Conservation (phyloP, 2,329 filamentous ascomycete species). For the Sphaerulina populicola region DNA sequence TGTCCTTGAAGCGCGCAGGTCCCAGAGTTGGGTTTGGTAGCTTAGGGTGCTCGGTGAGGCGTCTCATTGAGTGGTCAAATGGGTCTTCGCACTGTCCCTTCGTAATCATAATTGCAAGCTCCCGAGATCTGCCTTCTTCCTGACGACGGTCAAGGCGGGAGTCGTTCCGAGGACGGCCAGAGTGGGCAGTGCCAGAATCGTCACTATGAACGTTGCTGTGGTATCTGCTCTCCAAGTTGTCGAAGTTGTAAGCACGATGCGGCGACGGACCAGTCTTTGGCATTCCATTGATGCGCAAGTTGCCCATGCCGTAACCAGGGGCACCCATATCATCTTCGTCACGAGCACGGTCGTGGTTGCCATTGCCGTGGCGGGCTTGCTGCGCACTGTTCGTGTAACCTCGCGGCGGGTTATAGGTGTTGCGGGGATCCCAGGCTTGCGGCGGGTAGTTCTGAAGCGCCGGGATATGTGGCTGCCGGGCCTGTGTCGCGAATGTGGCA, state of each 20-base stretch:
- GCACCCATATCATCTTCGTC: background rate
- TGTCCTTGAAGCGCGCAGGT: constrained; percentile 23
- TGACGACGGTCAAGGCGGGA: background rate
- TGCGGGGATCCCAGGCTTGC: background rate
- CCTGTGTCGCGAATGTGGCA: constrained; percentile 10
- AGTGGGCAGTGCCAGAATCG: background rate
- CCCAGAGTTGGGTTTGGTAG: constrained; percentile 14
- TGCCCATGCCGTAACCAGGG: background rate
- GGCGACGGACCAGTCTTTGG: background rate
- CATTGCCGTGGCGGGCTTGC: background rate
- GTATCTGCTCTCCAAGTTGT: background rate
- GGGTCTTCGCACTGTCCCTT: constrained; percentile 17
- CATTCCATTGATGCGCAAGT: constrained; percentile 3
- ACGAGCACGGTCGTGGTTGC: background rate
- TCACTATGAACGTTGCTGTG: background rate
- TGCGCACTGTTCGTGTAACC: background rate
- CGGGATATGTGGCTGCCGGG: background rate
- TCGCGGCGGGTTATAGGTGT: background rate
- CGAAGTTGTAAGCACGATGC: background rate
- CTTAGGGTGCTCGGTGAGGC: constrained; percentile 10
- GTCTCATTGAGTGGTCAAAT: constrained; percentile 13
- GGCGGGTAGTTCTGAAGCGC: background rate
- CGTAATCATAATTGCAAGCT: constrained; percentile 14
- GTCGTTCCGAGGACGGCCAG: background rate
- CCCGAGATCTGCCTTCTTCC: background rate